Percentiles rank a stretch among this genome's conserved stretches.
Conservation (phyloP, 2,329 filamentous ascomycete genomes). For the Pyrenophora seminiperda region DNA sequence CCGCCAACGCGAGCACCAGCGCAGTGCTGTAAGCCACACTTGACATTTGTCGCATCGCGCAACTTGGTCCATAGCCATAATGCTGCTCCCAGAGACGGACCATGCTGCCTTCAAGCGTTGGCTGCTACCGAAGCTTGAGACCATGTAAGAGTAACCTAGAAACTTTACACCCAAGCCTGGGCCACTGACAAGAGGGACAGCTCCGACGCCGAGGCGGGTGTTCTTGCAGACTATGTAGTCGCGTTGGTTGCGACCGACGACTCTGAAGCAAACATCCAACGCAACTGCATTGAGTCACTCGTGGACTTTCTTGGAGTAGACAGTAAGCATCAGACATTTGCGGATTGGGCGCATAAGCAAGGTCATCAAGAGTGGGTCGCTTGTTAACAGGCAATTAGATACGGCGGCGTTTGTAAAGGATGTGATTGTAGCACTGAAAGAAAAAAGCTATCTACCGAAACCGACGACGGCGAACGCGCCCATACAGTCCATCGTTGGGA, state of each 20-base stretch:
- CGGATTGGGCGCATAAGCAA: neutral
- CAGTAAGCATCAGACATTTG: slow-evolving; percentile 22
- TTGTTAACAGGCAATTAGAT: slow-evolving; percentile 50
- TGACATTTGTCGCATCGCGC: neutral
- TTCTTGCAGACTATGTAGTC: slow-evolving; percentile 83
- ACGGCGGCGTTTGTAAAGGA: slow-evolving; percentile 70
- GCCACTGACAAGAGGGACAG: slow-evolving; percentile 49
- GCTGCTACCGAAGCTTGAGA: slow-evolving; percentile 77
- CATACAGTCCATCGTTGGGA: slow-evolving; percentile 30
- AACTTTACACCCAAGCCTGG: neutral
- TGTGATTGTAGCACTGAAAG: slow-evolving; percentile 68
- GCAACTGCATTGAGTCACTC: slow-evolving; percentile 72
- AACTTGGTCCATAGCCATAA: slow-evolving; percentile 34
- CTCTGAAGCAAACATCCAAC: slow-evolving; percentile 65
- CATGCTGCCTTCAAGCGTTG: slow-evolving; percentile 70
- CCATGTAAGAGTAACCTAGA: slow-evolving; percentile 62
- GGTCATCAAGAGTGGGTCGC: no score
- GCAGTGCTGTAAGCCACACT: neutral
- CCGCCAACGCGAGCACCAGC: neutral
- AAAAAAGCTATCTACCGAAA: slow-evolving; percentile 52
- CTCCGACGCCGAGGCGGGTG: slow-evolving; percentile 79
- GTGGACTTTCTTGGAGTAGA: slow-evolving; percentile 76
- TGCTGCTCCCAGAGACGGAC: slow-evolving; percentile 62
- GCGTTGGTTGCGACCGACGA: slow-evolving; percentile 71
- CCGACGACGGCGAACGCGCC: slow-evolving; percentile 24